Evolutionary conservation across 305 asterid genomes (phyloP).

Genomic region (Ruellia speciosa): DNA sequence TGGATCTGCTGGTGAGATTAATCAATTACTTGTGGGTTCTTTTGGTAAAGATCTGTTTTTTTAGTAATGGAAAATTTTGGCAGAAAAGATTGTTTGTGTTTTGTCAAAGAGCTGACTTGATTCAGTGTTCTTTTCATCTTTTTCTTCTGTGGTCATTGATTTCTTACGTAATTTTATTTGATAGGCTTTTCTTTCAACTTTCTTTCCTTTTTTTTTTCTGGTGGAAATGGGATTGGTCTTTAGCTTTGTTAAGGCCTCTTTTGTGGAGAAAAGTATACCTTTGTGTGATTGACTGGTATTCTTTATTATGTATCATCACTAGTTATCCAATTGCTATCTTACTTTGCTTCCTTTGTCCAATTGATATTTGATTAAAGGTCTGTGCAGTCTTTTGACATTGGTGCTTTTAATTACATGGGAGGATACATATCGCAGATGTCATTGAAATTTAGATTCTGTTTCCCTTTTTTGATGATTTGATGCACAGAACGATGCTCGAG

Average conservation of each 20-base stretch:
- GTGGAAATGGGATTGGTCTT: constrained; percentile 20
- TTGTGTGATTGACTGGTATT: constrained; percentile 33
- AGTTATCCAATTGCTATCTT: constrained; percentile 11
- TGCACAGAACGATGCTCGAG: not conserved
- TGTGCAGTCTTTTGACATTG: constrained; percentile 12
- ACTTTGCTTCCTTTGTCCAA: constrained; percentile 3
- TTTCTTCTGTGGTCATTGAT: constrained; percentile 35
- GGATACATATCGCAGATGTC: not conserved
- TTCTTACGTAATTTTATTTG: constrained; percentile 16
- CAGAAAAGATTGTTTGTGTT: constrained; percentile 15
- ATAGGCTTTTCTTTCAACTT: constrained; percentile 17
- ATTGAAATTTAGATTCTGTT: constrained; percentile 10
- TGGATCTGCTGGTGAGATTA: constrained; percentile 23
- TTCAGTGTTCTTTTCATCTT: constrained; percentile 18
- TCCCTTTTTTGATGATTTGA: constrained; percentile 6
- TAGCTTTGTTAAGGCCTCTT: constrained; percentile 25
- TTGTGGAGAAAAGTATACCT: constrained; percentile 20
- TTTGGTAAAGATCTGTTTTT: constrained; percentile 26
- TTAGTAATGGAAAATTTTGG: no score
- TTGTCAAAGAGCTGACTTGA: constrained; percentile 23
- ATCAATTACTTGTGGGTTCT: constrained; percentile 9
- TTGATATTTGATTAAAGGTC: constrained; percentile 15
- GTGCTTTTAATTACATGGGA: not conserved
- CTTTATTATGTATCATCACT: constrained; percentile 20
- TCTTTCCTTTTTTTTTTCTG: no score